Evolutionary conservation across 1,284 basidiomycete species (phyloP).

Genomic region (Uromyces viciae-fabae): DNA sequence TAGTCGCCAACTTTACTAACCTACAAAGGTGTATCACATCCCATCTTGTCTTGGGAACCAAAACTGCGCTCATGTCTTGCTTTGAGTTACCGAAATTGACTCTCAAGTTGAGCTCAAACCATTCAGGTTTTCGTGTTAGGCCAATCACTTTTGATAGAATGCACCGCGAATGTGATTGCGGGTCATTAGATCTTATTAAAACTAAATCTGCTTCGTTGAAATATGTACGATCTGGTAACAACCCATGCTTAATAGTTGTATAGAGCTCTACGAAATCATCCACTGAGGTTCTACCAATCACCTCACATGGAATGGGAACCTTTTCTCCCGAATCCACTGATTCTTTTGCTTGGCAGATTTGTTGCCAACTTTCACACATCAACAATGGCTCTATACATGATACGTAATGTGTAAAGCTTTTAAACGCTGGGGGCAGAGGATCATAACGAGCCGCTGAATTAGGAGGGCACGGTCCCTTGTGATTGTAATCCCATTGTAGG

Average conservation of each 20-base stretch:
- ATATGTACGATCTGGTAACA: slow-evolving; percentile 38
- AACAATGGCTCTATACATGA: slow-evolving; percentile 80
- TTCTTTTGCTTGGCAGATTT: slow-evolving; percentile 70
- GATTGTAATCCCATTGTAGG: slow-evolving; percentile 79
- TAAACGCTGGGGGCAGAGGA: slow-evolving; percentile 67
- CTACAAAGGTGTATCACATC: slow-evolving; percentile 74
- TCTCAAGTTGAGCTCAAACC: slow-evolving; percentile 58
- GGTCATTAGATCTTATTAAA: slow-evolving; percentile 26
- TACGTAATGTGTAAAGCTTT: slow-evolving; percentile 67
- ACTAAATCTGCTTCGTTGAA: slow-evolving; percentile 47
- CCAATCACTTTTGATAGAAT: slow-evolving; percentile 72
- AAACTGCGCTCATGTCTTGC: slow-evolving; percentile 51
- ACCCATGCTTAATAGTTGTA: slow-evolving; percentile 58
- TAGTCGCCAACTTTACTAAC: slow-evolving; percentile 57
- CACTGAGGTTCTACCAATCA: slow-evolving; percentile 65
- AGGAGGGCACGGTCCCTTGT: slow-evolving; percentile 61
- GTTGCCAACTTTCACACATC: slow-evolving; percentile 85
- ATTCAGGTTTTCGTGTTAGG: slow-evolving; percentile 62
- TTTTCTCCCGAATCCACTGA: slow-evolving; percentile 61
- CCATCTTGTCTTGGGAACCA: slow-evolving; percentile 67
- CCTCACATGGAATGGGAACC: slow-evolving; percentile 60
- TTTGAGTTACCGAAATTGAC: slow-evolving; percentile 57
- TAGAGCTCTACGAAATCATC: slow-evolving; percentile 74
- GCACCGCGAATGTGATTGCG: slow-evolving; percentile 17
- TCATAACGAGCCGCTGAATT: slow-evolving; percentile 60